A percentile compares a stretch with the other conserved stretches of the same genome.
These are phyloP conservation scores for Persicaria tinctoria DNA, from an alignment of 148 eudicot species.

Conservation along the genomic window DNA sequence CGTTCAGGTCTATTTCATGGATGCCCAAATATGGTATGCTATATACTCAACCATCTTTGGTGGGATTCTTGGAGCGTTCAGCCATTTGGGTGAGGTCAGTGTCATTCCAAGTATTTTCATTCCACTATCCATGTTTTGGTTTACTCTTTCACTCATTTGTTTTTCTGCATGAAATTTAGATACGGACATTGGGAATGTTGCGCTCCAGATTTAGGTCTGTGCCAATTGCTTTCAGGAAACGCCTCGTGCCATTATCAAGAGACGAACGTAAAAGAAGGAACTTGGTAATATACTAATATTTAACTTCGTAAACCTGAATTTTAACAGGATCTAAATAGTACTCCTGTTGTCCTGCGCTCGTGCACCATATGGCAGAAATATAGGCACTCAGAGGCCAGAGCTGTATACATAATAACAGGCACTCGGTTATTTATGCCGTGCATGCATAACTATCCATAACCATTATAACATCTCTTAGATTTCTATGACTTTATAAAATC, in stretches of 20 bases:
- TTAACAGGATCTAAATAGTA: neutral
- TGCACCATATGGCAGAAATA: neutral
- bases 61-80: conserved; percentile 95
- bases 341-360: neutral
- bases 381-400: neutral
- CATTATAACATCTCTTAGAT: neutral
- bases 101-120: neutral
- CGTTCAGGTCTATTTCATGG: conserved; percentile 89
- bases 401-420: neutral
- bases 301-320: neutral
- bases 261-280: conserved; percentile 31
- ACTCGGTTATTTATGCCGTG: neutral
- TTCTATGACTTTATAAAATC: neutral
- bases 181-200: conserved; percentile 91
- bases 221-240: conserved; percentile 75
- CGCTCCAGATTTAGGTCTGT: conserved; percentile 93
- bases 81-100: conserved; percentile 98
- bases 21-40: conserved; percentile 98
- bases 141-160: conserved; percentile 12
- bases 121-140: conserved; percentile 3
- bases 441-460: neutral
- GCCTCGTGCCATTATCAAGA: conserved; percentile 65
- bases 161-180: conserved; percentile 31
- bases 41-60: conserved; percentile 88
- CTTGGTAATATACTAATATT: conserved; percentile 30